These are phyloP conservation scores for Microdochium bolleyi DNA, from an alignment of 2,329 filamentous ascomycete genomes.

Conservation along the genomic window DNA sequence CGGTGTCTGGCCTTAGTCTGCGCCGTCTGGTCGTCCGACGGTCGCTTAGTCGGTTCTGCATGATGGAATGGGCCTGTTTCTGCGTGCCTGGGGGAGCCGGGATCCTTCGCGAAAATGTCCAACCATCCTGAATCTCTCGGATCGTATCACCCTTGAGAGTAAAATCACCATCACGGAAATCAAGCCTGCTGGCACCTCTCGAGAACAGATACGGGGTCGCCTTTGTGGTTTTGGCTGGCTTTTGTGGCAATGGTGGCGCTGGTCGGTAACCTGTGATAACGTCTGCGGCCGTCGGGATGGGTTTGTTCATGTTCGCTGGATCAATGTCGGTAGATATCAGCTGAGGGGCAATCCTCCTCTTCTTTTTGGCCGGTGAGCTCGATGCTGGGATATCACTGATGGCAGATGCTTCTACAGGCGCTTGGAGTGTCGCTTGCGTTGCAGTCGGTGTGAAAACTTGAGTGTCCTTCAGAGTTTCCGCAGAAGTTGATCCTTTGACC, in stretches of 20 bases:
- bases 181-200: neutral
- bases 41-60: constrained; percentile 12
- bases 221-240: neutral
- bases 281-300: constrained; percentile 17
- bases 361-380: constrained; percentile 10
- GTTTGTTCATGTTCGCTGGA: constrained; percentile 6
- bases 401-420: neutral
- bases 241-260: neutral
- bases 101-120: neutral
- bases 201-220: neutral
- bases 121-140: neutral
- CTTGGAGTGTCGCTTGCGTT: too few relatives aligned
- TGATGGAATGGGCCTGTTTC: constrained; percentile 10
- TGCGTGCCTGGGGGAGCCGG: neutral
- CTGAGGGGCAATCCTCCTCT: constrained; percentile 13
- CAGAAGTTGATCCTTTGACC: too few relatives aligned
- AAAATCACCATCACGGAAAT: neutral
- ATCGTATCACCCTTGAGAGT: neutral
- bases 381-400: neutral
- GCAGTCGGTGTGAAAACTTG: too few relatives aligned
- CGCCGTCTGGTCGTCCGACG: neutral
- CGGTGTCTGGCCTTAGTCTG: constrained; percentile 14
- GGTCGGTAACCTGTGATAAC: constrained; percentile 1
- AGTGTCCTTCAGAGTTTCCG: too few relatives aligned
- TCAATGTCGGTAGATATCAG: constrained; percentile 11